Percentiles rank a stretch among this genome's conserved stretches.
Conservation (phyloP, 1,139 yeast species). For the Pichia sp. region DNA sequence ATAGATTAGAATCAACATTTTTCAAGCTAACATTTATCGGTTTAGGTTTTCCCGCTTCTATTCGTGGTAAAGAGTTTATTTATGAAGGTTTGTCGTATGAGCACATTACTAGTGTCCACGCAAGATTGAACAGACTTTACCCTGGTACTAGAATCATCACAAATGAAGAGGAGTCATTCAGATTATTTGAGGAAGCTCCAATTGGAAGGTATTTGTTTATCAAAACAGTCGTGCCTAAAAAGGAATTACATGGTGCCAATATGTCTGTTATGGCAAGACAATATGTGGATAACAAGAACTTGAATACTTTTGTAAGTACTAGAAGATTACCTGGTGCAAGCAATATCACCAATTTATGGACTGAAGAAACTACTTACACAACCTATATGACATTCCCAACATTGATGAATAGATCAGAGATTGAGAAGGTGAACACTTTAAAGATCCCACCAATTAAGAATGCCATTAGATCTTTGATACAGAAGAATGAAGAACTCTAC, state of each 20-base stretch:
- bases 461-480: constrained; percentile 61
- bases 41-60: constrained; percentile 71
- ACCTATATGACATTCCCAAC: constrained; percentile 80
- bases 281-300: constrained; percentile 64
- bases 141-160: constrained; percentile 77
- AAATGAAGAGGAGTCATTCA: constrained; percentile 48
- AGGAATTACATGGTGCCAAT: constrained; percentile 39
- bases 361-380: constrained; percentile 77
- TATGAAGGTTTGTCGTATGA: constrained; percentile 87
- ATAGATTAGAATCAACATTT: constrained; percentile 68
- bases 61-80: constrained; percentile 69
- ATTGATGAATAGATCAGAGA: constrained; percentile 77
- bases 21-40: constrained; percentile 80
- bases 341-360: constrained; percentile 74
- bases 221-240: constrained; percentile 63
- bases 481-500: constrained; percentile 65
- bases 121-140: constrained; percentile 62
- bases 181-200: constrained; percentile 41
- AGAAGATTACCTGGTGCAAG: constrained; percentile 71
- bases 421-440: constrained; percentile 43
- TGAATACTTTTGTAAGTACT: constrained; percentile 61
- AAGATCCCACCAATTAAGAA: constrained; percentile 80
- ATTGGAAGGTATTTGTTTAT: constrained; percentile 73
- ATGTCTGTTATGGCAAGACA: constrained; percentile 52
- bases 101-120: constrained; percentile 77